Conservation (phyloP, 768 basidiomycete genomes). For the Lentinula sp. region DNA sequence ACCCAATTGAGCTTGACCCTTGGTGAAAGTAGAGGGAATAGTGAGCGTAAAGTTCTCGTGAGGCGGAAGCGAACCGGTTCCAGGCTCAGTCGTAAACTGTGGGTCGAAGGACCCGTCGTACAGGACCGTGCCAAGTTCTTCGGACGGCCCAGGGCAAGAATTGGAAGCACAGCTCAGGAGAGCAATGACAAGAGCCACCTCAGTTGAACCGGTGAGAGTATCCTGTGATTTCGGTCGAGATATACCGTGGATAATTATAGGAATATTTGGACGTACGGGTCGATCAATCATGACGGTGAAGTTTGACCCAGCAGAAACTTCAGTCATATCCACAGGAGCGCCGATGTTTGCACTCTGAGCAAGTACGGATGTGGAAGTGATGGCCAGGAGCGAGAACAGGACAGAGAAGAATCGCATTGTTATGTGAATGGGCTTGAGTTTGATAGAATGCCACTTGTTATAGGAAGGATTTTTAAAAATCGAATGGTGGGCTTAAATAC, state of each 20-base stretch:
- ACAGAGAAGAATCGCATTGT: not conserved
- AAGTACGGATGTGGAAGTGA: constrained; percentile 14
- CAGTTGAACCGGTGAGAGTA: constrained; percentile 18
- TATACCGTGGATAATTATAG: not conserved
- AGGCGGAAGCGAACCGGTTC: constrained; percentile 13
- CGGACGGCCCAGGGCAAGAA: constrained; percentile 4
- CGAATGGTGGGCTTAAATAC: not conserved
- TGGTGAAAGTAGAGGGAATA: constrained; percentile 17
- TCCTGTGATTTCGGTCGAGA: not conserved
- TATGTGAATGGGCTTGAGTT: too few species aligned
- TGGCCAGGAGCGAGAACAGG: not conserved
- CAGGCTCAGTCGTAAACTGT: not conserved
- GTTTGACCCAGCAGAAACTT: constrained; percentile 28
- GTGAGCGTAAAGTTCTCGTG: constrained; percentile 33
- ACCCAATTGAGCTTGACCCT: constrained; percentile 21
- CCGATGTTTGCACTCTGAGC: constrained; percentile 38
- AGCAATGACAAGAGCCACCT: constrained; percentile 24
- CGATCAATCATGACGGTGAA: constrained; percentile 41
- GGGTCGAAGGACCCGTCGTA: constrained; percentile 28
- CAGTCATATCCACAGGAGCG: constrained; percentile 27
- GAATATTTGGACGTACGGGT: constrained; percentile 29
- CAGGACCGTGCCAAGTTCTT: constrained; percentile 25
- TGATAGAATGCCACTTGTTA: too few species aligned
- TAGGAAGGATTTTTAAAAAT: too few species aligned
- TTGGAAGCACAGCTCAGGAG: constrained; percentile 14